Evolutionary conservation across 208 protist species (phyloP), one percentile per base, ranked within the genome.

Genomic region (Naegleria fowleri): DNA sequence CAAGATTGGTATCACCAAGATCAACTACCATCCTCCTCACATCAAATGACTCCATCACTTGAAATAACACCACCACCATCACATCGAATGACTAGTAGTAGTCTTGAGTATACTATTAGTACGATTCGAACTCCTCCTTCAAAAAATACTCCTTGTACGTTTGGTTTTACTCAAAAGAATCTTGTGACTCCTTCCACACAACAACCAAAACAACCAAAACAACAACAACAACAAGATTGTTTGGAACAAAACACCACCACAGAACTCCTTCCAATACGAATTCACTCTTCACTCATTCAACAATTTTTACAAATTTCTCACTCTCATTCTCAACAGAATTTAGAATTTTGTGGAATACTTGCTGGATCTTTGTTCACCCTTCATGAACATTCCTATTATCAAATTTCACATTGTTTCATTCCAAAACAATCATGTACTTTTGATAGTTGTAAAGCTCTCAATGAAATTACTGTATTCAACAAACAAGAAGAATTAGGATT

Each of bases 351-450:
- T 67, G 55, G 55, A 67, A 67, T 67, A 29, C 55, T 67, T 67
- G 11, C 55, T 67, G 55, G 55, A 29, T 67, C 1, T 67, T 13
- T 67, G 19, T 2, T 67, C 22, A 29, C 19, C 11, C 11, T 0
- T 67, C 11, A 0, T 67, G 1, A 67, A 29, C 19, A 67, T 29
- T 29, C 3, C 4, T 67, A 15, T 67, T 67, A 29, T 29, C 55
- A 67, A 67, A n/a, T 92, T 15, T 91, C 87, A 5, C 6, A 41
- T 39, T 86, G 91, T 29, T 39, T 93, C n/a, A 29, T 93, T 13
- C 92, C 92, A 6, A 33, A 75, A 36, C 92, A 93, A 84, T 15
- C 75, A 29, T 91, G 83, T 59, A 93, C 92, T 15, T 40, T 43
- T 2, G 92, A 93, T 86, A 90, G 58, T 13, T 84, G 48, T 75